Percentiles rank a stretch among this genome's conserved stretches.
Conservation (phyloP, 2,329 filamentous ascomycete genomes). For the Epichloe aotearoae region DNA sequence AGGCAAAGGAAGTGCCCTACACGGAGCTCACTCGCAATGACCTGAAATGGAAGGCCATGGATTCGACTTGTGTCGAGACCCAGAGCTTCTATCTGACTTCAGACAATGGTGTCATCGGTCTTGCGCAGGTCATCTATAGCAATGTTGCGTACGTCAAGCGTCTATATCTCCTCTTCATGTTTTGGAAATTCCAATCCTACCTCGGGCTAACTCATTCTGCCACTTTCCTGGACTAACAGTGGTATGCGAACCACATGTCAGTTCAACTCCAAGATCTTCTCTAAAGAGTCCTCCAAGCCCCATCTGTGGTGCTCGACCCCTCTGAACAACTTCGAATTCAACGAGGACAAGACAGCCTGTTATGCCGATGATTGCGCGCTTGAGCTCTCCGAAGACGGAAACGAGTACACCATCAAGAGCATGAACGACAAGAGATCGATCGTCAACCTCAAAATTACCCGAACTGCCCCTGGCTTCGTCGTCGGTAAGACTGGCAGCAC, state of each 20-base stretch:
- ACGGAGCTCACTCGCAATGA: slow-evolving; percentile 67
- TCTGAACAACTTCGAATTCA: slow-evolving; percentile 69
- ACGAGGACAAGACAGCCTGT: slow-evolving; percentile 69
- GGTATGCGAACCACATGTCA: slow-evolving; percentile 83
- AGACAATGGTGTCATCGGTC: slow-evolving; percentile 61
- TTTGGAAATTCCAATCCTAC: background rate
- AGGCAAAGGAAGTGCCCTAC: slow-evolving; percentile 65
- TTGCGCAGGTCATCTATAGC: slow-evolving; percentile 93
- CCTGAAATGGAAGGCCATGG: slow-evolving; percentile 69
- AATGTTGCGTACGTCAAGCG: slow-evolving; percentile 66
- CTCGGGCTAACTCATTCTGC: background rate
- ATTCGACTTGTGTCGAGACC: slow-evolving; percentile 84
- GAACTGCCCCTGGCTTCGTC: slow-evolving; percentile 66
- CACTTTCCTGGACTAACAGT: slow-evolving; percentile 31
- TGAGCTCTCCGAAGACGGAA: slow-evolving; percentile 75
- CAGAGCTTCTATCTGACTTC: slow-evolving; percentile 85
- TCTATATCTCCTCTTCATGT: background rate
- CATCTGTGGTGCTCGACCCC: slow-evolving; percentile 76
- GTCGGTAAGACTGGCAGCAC: slow-evolving; percentile 74
- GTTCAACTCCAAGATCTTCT: slow-evolving; percentile 91
- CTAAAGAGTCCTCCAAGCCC: slow-evolving; percentile 55
- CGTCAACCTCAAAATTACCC: slow-evolving; percentile 75
- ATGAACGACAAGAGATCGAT: slow-evolving; percentile 67
- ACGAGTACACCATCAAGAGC: slow-evolving; percentile 78
- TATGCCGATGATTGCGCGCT: slow-evolving; percentile 76